Evolutionary conservation across 2,329 filamentous ascomycete species (phyloP).

Genomic region (Xylaria sp.): DNA sequence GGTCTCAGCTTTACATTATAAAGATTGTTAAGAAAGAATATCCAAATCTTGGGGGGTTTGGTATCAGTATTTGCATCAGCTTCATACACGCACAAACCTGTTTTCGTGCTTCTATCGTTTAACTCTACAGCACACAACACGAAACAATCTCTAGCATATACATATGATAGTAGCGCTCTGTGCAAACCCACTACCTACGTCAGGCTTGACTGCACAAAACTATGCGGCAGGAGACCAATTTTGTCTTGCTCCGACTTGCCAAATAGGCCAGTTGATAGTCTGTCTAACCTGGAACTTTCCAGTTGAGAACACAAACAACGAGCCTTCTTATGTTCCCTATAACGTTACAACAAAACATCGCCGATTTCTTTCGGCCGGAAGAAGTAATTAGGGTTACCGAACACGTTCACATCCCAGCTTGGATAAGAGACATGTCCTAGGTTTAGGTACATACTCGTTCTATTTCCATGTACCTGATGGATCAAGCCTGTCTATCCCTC

Average conservation of each 20-base stretch:
- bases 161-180: not conserved
- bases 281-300: not conserved
- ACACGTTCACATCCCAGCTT: not conserved
- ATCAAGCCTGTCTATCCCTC: not conserved
- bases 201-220: slow-evolving; percentile 3
- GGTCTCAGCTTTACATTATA: not conserved
- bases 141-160: not conserved
- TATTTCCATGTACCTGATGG: slow-evolving; percentile 18
- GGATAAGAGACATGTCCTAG: slow-evolving; percentile 1
- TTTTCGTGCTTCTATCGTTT: slow-evolving; percentile 10
- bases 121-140: slow-evolving; percentile 1
- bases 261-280: slow-evolving; percentile 7
- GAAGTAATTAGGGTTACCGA: not conserved
- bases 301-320: slow-evolving; percentile 2
- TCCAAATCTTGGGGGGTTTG: not conserved
- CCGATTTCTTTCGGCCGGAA: not conserved
- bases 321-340: not conserved
- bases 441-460: slow-evolving; percentile 31
- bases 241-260: slow-evolving; percentile 1
- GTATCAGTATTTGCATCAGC: not conserved
- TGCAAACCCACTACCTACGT: slow-evolving; percentile 1
- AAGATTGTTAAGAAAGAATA: not conserved
- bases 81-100: slow-evolving; percentile 2
- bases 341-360: slow-evolving; percentile 10
- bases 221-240: not conserved